Conservation (phyloP, 805 yeast species). For the Teunomyces panamensis region DNA sequence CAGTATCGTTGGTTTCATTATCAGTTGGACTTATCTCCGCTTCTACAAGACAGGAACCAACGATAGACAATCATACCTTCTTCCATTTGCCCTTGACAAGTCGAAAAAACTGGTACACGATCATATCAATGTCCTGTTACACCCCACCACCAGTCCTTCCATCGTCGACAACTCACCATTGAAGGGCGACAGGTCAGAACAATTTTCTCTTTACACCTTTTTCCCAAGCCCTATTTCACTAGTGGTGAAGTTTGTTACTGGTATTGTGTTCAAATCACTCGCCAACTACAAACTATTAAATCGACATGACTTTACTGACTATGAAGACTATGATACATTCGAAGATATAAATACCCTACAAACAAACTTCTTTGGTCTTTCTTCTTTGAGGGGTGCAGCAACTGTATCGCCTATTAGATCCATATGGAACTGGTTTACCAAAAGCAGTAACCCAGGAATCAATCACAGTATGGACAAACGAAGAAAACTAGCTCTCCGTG, state of each 20-base stretch:
- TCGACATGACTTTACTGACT: slow-evolving; percentile 16
- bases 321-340: slow-evolving; percentile 17
- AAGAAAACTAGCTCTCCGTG: slow-evolving; percentile 40
- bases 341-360: slow-evolving; percentile 34
- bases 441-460: slow-evolving; percentile 11
- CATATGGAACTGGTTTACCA: slow-evolving; percentile 24
- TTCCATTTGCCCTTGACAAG: slow-evolving; percentile 30
- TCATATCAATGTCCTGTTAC: background rate
- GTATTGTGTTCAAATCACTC: slow-evolving; percentile 18
- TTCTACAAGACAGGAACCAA: slow-evolving; percentile 40
- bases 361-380: slow-evolving; percentile 36
- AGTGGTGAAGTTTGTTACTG: slow-evolving; percentile 18
- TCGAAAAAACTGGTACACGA: slow-evolving; percentile 7
- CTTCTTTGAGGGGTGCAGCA: slow-evolving; percentile 41
- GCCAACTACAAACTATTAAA: slow-evolving; percentile 22
- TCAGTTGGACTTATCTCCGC: slow-evolving; percentile 40
- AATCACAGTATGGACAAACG: slow-evolving; percentile 36
- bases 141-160: slow-evolving; percentile 3
- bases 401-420: slow-evolving; percentile 28
- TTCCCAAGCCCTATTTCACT: slow-evolving; percentile 40
- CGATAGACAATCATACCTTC: slow-evolving; percentile 41
- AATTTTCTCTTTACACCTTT: slow-evolving; percentile 37
- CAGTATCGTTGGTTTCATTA: slow-evolving; percentile 29
- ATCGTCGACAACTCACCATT: slow-evolving; percentile 9
- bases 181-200: slow-evolving; percentile 27